phyloP scores from a whole-genome alignment of 2,329 filamentous ascomycete genomes.

The Ophiostoma fasciatum region DNA sequence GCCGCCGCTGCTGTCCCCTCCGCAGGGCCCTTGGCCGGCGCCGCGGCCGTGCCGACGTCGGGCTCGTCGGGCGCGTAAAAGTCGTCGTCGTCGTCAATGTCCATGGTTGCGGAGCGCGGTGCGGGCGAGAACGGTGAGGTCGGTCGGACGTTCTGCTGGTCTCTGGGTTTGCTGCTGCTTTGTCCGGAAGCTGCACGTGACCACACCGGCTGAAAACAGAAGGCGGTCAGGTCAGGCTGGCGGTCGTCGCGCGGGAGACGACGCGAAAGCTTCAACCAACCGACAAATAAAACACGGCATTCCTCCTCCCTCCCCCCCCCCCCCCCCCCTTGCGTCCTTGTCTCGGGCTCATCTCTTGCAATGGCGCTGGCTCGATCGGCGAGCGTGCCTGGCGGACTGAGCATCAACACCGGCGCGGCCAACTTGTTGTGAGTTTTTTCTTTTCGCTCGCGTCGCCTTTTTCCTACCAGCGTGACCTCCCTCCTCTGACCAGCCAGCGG shows the following conservation, averaged over 20 bases:
- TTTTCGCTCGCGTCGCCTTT: background rate
- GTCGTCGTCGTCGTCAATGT: slow-evolving; percentile 54
- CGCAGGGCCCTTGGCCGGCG: slow-evolving; percentile 8
- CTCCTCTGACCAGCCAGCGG: background rate
- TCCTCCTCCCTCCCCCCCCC: background rate
- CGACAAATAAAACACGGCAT: background rate
- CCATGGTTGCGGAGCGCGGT: slow-evolving; percentile 35
- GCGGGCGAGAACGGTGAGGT: no score
- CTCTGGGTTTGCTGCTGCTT: no score
- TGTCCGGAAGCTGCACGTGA: no score
- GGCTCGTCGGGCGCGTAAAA: slow-evolving; percentile 49
- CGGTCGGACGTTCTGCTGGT: no score
- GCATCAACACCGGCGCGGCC: slow-evolving; percentile 48
- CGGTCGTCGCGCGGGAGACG: no score
- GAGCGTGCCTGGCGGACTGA: slow-evolving; percentile 44
- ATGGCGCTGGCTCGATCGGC: slow-evolving; percentile 42
- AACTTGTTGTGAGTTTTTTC: slow-evolving; percentile 34
- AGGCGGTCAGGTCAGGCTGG: background rate
- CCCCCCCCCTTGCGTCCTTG: background rate
- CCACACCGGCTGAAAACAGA: no score
- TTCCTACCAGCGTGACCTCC: background rate
- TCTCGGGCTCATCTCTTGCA: background rate
- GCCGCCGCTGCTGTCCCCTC: slow-evolving; percentile 3
- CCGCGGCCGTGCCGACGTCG: slow-evolving; percentile 19
- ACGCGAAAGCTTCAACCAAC: no score